Base-by-base conservation (phyloP, 805 yeast species). In the Starmerella potacharoeniae region DNA sequence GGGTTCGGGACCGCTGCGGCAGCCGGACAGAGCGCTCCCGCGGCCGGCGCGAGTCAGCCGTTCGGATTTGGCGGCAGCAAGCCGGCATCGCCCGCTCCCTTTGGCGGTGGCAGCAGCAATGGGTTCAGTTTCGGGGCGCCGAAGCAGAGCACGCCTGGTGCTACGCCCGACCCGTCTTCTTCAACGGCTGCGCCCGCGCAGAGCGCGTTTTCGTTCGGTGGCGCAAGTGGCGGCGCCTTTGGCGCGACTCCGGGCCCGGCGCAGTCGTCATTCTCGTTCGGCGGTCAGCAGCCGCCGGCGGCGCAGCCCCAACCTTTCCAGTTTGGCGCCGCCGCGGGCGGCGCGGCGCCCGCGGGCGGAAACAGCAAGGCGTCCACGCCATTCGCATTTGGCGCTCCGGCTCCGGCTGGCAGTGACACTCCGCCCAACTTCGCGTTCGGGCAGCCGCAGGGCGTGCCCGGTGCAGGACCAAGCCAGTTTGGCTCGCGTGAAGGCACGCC, bases 401-500 rank as follows among this genome's bases (percentile, higher is more conserved):
- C 36, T 1, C 22, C 31, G 22, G 33, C 53, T 10, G 35, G 30
- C 16, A 42, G 36, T 2, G 36, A 28, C 4, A 36, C 54, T 6
- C 5, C 54, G n/a, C 17, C 54, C 5, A 28, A 22, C 9, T 43
- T 43, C n/a, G 36, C 36, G 5, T 43, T 43, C n/a, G 47, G 47
- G n/a, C 36, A 29, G 47, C 47, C 47, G 35, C 36, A 29, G n/a
- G 47, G 36, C 5, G 47, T 37, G 16, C 34, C 45, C 7, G 45
- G 29, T 6, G 35, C 47, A 14, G 46, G 46, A 7, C 33, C 47
- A 13, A 31, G 47, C 28, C 47, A 31, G 37, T 44, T n/a, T 16
- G 44, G 51, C 31, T 58, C 59, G 16, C 58, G 59, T 29, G 61
- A 54, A 37, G 29, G 55, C 1, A 58, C 61, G 16, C 61, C 61